phyloP scores from a whole-genome alignment of 768 basidiomycete genomes.

The Macrolepiota albuminosa region DNA sequence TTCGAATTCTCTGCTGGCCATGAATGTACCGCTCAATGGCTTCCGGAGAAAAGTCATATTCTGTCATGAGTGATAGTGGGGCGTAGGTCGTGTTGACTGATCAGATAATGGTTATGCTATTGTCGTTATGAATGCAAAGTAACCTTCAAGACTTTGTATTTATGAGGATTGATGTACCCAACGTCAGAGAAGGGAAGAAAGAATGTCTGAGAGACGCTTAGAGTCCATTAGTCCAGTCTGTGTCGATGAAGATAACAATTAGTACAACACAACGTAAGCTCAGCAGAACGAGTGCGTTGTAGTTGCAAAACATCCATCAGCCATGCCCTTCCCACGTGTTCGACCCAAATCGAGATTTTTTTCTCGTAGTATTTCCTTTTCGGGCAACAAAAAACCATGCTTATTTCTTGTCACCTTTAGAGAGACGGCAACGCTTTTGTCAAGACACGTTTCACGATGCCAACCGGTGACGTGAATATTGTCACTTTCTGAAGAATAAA shows the following conservation, averaged over 20 bases:
- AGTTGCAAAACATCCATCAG: not conserved
- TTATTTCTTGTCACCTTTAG: not conserved
- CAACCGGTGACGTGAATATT: not conserved
- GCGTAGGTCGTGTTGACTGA: not conserved
- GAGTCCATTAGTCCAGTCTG: not conserved
- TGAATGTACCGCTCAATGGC: slow-evolving; percentile 15
- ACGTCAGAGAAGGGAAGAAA: not conserved
- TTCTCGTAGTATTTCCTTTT: not conserved
- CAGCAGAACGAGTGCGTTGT: not conserved
- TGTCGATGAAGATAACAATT: not conserved
- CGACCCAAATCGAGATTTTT: not conserved
- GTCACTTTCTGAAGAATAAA: not conserved
- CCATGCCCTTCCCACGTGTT: not conserved
- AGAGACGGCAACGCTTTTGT: not conserved
- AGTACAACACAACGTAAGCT: not conserved
- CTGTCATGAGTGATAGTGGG: slow-evolving; percentile 13
- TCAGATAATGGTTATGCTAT: not conserved
- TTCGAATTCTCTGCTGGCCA: slow-evolving; percentile 6
- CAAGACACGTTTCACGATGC: not conserved
- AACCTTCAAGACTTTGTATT: not conserved
- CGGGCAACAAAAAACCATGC: not conserved
- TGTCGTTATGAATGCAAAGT: not conserved
- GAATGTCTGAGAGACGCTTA: not conserved
- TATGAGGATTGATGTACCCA: not conserved
- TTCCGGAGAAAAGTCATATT: slow-evolving; percentile 21